Conservation (phyloP, 148 eudicot species). For the Camellia sinensis region DNA sequence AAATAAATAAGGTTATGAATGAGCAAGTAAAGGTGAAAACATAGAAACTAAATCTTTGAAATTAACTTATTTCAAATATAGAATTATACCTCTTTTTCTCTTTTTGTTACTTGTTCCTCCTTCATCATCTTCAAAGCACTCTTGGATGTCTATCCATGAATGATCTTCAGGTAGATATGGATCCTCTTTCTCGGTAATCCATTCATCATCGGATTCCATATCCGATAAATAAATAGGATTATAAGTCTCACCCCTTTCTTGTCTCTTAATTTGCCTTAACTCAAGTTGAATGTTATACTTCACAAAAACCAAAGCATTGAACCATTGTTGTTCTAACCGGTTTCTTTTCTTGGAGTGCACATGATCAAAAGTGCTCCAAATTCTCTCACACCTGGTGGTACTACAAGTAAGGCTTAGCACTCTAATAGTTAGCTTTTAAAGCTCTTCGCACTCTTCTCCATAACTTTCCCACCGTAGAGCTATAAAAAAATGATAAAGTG, state of each 20-base stretch:
- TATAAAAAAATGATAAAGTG: background rate
- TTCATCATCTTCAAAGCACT: background rate
- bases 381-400: conserved; percentile 2
- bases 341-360: background rate
- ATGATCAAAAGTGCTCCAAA: background rate
- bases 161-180: background rate
- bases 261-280: background rate
- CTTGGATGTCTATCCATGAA: background rate
- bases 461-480: conserved; percentile 7
- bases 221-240: background rate
- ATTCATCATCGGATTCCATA: conserved; percentile 8
- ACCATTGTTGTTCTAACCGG: background rate
- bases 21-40: no score
- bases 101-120: no score
- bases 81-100: background rate
- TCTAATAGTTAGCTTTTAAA: background rate
- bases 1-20: background rate
- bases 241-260: background rate
- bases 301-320: conserved; percentile 1
- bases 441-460: background rate
- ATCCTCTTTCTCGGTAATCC: background rate
- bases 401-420: background rate
- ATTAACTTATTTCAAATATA: background rate
- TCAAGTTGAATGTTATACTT: background rate
- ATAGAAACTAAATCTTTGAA: background rate